Conservation (phyloP, 345 rosid species). For the Bruguiera sexangula region DNA sequence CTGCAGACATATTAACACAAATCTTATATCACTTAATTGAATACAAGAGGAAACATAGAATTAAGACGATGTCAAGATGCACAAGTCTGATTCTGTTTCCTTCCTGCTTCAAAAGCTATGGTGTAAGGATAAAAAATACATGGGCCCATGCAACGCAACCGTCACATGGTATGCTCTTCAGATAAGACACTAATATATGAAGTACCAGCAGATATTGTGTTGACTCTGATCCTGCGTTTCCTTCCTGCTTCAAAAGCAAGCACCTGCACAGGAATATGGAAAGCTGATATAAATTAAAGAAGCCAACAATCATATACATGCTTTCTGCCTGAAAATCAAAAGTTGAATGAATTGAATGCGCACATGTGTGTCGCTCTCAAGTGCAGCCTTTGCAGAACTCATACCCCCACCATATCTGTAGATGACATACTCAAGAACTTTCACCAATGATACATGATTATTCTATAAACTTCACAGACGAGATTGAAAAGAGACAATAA, state of each 20-base stretch:
- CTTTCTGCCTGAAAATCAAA: neutral
- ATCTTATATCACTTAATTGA: no score
- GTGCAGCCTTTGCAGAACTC: conserved; percentile 97
- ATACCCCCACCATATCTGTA: conserved; percentile 96
- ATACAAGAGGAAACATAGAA: no score
- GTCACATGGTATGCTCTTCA: neutral
- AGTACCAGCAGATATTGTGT: conserved; percentile 68
- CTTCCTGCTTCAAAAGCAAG: conserved; percentile 79
- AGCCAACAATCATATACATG: neutral
- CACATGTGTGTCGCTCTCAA: conserved; percentile 90
- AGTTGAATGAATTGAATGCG: conserved; percentile 16
- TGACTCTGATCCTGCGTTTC: conserved; percentile 62
- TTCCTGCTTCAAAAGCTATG: no score
- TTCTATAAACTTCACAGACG: neutral
- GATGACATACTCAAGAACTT: conserved; percentile 1
- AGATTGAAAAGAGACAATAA: neutral
- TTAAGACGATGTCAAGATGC: no score
- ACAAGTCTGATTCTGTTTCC: no score
- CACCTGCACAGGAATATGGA: conserved; percentile 35
- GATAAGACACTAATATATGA: neutral
- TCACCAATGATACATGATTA: conserved; percentile 2
- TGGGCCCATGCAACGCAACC: no score
- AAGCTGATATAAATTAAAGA: neutral
- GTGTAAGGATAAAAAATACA: no score
- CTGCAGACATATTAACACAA: neutral